Base-by-base conservation (phyloP, 2,329 filamentous ascomycete species). In the Tolypocladium sp. region DNA sequence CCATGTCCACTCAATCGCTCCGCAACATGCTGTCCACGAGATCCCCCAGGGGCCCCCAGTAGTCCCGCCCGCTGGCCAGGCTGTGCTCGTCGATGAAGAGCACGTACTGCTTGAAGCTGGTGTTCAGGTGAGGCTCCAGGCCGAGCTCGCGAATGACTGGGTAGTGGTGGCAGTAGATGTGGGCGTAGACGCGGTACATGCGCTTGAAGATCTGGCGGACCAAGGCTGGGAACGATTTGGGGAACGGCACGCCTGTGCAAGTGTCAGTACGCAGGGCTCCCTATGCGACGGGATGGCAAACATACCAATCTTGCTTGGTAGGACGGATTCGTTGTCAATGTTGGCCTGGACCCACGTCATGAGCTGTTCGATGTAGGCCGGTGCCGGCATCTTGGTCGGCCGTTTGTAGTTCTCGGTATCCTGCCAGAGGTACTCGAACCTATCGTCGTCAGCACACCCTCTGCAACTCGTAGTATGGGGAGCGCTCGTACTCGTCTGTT, bases 121-220 rank as follows among this genome's bases (percentile, higher is more conserved):
- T 99, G 77, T 99, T 99, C 65, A 99, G 84, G 75, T 99, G 94
- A 52, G 95, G 92, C 76, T 99, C 94, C 60, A 99, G 83, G 27
- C 94, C 94, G 44, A 99, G 84, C 72, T 97, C 92, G 60, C 95
- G 89, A 66, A 99, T 89, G 65, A 99, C 92, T 41, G 92, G 92
- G 77, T 99, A 99, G 79, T 99, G 94, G 76, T 99, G 94, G 80
- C 95, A 99, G 84, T 99, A 99, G 68, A 99, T 96, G 78, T 99
- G 94, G 51, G 94, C 94, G 74, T 99, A 99, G 63, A 99, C 93
- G 66, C 94, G 89, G 77, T 97, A 99, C 78, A 99, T 88, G 71
- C 94, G 89, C 83, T 99, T 99, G 85, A 97, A 97, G 72, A 99
- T 92, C 76, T 97, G 93, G 66, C 91, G 89, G 63, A 97, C 87